Evolutionary conservation across 208 protist species (phyloP), one percentile per base, ranked within the genome.

Genomic region (Trichomonas gallinae): DNA sequence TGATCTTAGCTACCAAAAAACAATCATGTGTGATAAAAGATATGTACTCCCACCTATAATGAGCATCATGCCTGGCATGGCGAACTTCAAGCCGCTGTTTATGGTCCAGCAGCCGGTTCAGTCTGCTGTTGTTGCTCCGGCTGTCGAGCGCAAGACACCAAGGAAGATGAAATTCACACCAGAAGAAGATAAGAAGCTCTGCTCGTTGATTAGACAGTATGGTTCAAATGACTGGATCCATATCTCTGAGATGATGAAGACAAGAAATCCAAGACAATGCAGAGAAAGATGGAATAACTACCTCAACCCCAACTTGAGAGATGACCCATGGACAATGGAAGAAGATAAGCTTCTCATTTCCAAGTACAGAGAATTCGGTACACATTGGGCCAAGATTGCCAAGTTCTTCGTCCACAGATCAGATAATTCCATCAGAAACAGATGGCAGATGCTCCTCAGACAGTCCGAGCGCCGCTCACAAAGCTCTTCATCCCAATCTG

Each of bases 261-360:
- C 83, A 31, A 89, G 83, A 89, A 89, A 89, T 46, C 40, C 83
- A 46, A 44, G 83, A 89, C 83, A 89, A 89, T 89, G 83, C 40
- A 44, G 83, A 46, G 83, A 89, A 46, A 44, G 83, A 46, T 89
- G 83, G 83, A 89, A 89, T 31, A 89, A 89, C 42, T 89, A 89
- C 23, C 13, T 89, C 0, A 89, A 89, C 23, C 83, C 83, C n/a
- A 40, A 44, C 17, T 89, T 89, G 42, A 89, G 83, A 46, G 36
- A 44, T 11, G 83, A 89, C 17, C 83, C 83, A 44, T 89, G 83
- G 83, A 89, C 83, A n/a, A n/a, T n/a, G 45, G 83, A 89, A 89
- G 83, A 89, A 48, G 83, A 89, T 46, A 46, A 89, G 17, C 34
- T 89, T 11, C 83, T 89, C 36, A 40, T 44, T 1, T 8, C 13